phyloP scores from a whole-genome alignment of 441 rosid species.

The Adansonia gregorii region DNA sequence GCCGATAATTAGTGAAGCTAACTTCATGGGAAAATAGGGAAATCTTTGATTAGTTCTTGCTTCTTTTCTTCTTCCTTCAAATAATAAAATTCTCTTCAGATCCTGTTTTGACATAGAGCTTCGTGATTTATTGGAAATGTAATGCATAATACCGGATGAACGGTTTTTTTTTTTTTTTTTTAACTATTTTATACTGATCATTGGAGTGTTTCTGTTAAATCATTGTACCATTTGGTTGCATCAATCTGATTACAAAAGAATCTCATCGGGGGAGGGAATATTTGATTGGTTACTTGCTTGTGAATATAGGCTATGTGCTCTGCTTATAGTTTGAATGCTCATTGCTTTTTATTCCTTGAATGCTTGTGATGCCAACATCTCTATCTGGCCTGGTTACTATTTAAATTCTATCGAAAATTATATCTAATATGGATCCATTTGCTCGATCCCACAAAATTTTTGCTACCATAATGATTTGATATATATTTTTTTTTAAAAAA shows the following conservation, averaged over 20 bases:
- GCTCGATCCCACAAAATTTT: background rate
- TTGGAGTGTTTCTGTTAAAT: background rate
- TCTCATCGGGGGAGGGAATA: background rate
- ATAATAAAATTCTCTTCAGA: background rate
- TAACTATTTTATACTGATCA: background rate
- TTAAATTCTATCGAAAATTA: background rate
- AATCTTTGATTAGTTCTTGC: background rate
- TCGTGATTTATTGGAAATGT: background rate
- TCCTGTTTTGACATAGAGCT: background rate
- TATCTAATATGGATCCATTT: background rate
- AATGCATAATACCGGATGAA: background rate
- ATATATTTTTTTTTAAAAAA: background rate
- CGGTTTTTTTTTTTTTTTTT: background rate
- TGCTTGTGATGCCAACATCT: background rate
- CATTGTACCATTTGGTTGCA: background rate
- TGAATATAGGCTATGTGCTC: background rate
- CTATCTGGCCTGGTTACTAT: background rate
- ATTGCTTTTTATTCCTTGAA: background rate
- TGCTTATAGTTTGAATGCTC: background rate
- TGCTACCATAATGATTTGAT: background rate
- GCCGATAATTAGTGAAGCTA: conserved; percentile 1
- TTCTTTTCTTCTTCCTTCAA: background rate
- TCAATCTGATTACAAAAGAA: background rate
- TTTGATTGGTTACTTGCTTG: background rate
- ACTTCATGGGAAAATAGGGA: background rate